These are phyloP conservation scores for Passalora sequoiae DNA, from an alignment of 2,329 filamentous ascomycete genomes.

Conservation along the genomic window DNA sequence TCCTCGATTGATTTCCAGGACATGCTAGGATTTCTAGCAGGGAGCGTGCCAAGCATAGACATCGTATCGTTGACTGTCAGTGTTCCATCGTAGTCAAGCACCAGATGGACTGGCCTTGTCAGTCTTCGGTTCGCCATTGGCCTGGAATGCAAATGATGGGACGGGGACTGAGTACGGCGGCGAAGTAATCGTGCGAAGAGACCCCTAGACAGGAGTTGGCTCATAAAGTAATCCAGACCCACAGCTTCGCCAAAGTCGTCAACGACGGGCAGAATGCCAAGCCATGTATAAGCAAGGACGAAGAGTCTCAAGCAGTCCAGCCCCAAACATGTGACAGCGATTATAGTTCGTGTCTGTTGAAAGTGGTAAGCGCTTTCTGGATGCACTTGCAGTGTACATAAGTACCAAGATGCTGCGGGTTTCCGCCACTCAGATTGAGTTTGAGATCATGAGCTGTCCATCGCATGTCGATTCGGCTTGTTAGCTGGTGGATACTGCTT, in stretches of 20 bases:
- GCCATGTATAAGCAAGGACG: neutral
- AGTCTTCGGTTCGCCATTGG: conserved; percentile 12
- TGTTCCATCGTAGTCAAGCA: conserved; percentile 48
- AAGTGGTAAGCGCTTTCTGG: neutral
- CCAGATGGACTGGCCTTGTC: conserved; percentile 18
- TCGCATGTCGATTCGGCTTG: neutral
- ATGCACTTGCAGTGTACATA: too few species aligned
- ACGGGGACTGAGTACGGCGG: too few species aligned
- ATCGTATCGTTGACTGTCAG: conserved; percentile 44
- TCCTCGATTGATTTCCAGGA: conserved; percentile 36
- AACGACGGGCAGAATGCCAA: neutral
- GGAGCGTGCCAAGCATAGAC: conserved; percentile 38
- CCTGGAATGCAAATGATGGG: too few species aligned
- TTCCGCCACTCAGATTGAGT: conserved; percentile 3
- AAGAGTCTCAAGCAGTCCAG: neutral
- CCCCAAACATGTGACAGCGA: neutral
- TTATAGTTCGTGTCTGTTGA: neutral
- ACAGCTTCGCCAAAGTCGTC: too few species aligned
- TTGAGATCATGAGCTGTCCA: conserved; percentile 1
- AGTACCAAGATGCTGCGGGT: neutral
- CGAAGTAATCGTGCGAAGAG: too few species aligned
- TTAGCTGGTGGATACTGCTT: too few species aligned
- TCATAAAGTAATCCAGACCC: too few species aligned
- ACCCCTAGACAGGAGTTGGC: too few species aligned
- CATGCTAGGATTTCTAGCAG: conserved; percentile 26